A percentile compares a stretch with the other conserved stretches of the same genome.
Conservation (phyloP, 169 alveolate species). For the Toxoplasma gondii region DNA sequence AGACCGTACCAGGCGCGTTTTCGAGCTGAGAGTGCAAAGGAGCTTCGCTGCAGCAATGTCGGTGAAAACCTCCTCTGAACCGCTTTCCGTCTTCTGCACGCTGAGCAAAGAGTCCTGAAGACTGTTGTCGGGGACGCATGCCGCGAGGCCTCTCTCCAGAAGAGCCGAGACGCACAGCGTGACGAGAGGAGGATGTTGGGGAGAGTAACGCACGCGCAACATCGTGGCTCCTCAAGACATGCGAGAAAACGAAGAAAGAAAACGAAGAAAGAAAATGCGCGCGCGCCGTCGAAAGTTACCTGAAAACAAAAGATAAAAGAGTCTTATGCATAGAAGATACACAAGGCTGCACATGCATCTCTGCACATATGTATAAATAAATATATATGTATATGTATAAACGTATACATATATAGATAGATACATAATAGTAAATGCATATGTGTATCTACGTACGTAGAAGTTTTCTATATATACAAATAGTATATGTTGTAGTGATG, state of each 20-base stretch:
- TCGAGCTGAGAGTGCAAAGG: neutral
- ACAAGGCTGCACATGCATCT: no score
- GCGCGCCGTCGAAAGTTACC: neutral
- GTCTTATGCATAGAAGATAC: no score
- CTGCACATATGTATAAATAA: no score
- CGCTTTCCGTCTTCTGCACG: neutral
- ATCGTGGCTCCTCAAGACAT: neutral
- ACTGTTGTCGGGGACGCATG: slow-evolving; percentile 9
- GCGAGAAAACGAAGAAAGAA: neutral
- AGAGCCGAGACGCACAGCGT: slow-evolving; percentile 23
- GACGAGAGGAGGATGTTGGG: neutral
- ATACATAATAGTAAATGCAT: no score
- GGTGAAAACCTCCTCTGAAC: neutral
- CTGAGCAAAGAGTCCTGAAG: neutral
- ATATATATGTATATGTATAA: no score
- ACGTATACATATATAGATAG: no score
- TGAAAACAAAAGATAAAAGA: no score
- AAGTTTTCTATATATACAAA: no score
- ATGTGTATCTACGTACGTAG: no score
- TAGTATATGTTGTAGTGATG: no score
- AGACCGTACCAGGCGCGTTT: neutral
- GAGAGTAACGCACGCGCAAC: slow-evolving; percentile 3
- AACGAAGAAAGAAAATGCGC: neutral
- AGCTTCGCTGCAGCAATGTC: slow-evolving; percentile 12
- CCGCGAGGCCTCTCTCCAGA: neutral